Conservation (phyloP, 352 stramenopile genomes). For the Globisporangium echinulatum region DNA sequence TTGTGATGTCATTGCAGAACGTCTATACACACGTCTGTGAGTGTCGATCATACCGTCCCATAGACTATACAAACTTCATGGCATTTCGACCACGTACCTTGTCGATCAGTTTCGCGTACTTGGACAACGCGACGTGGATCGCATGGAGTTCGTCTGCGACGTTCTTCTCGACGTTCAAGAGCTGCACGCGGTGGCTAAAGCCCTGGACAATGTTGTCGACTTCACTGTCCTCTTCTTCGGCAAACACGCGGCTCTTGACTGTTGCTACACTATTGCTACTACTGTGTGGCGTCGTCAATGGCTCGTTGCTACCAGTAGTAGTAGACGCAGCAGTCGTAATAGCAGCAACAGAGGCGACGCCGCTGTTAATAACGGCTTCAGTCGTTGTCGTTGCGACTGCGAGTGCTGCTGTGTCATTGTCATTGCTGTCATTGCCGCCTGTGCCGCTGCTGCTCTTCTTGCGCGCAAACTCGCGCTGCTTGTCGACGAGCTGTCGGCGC, state of each 20-base stretch:
- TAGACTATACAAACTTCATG: too few relatives aligned
- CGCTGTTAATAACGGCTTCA: background rate
- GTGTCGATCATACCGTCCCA: background rate
- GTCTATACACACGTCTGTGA: constrained; percentile 18
- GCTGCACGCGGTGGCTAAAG: constrained; percentile 54
- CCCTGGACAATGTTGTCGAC: constrained; percentile 59
- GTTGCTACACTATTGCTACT: background rate
- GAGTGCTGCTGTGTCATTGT: constrained; percentile 8
- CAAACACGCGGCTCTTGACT: background rate
- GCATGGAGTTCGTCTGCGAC: constrained; percentile 57
- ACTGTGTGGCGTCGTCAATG: background rate
- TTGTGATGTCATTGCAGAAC: constrained; percentile 58
- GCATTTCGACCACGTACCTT: constrained; percentile 32
- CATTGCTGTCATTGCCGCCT: background rate
- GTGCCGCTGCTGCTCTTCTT: constrained; percentile 25
- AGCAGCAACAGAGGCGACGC: too few relatives aligned
- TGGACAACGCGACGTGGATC: constrained; percentile 66
- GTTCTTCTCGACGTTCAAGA: constrained; percentile 70
- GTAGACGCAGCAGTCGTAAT: too few relatives aligned
- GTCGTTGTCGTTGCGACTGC: background rate
- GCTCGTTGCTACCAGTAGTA: too few relatives aligned
- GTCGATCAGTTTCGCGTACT: constrained; percentile 77
- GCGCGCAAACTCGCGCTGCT: constrained; percentile 51
- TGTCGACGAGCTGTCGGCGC: constrained; percentile 48
- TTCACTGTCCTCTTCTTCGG: constrained; percentile 51